phyloP scores from a whole-genome alignment of 495 filamentous ascomycete genomes.

The Tuber borchii region DNA sequence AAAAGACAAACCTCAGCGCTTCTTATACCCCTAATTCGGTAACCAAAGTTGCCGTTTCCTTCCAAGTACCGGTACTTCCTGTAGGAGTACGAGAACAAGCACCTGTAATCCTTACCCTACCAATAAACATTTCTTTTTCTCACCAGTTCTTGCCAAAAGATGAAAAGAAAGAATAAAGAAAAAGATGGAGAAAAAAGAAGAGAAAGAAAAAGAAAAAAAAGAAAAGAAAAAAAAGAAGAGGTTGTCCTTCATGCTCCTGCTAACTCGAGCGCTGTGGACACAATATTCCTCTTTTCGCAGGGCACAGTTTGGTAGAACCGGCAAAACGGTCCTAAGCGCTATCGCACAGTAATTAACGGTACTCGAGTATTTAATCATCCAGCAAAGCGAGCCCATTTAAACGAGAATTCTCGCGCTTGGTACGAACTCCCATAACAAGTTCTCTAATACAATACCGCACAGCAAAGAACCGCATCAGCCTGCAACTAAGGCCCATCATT shows the following conservation, averaged over 20 bases:
- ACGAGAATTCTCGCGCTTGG: background rate
- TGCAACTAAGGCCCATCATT: background rate
- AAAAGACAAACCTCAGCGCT: background rate
- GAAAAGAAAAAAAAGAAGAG: conserved; percentile 14
- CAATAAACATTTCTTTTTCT: background rate
- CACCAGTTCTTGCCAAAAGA: too few species aligned
- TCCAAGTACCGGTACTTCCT: too few species aligned
- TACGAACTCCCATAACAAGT: background rate
- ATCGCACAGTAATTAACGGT: background rate
- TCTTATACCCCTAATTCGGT: background rate
- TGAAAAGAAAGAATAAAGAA: background rate
- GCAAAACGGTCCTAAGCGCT: background rate
- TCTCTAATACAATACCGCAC: background rate
- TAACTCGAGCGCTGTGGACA: background rate
- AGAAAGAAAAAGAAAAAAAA: conserved; percentile 1
- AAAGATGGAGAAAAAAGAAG: background rate
- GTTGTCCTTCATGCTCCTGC: background rate
- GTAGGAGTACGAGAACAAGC: background rate
- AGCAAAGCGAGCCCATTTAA: background rate
- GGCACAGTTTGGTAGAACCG: background rate
- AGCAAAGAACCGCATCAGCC: background rate
- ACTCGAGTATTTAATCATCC: background rate
- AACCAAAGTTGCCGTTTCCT: background rate
- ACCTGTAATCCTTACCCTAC: background rate
- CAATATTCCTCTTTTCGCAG: background rate